Conservation (phyloP, 176 grass and related monocot genomes). For the Juncus effusus region DNA sequence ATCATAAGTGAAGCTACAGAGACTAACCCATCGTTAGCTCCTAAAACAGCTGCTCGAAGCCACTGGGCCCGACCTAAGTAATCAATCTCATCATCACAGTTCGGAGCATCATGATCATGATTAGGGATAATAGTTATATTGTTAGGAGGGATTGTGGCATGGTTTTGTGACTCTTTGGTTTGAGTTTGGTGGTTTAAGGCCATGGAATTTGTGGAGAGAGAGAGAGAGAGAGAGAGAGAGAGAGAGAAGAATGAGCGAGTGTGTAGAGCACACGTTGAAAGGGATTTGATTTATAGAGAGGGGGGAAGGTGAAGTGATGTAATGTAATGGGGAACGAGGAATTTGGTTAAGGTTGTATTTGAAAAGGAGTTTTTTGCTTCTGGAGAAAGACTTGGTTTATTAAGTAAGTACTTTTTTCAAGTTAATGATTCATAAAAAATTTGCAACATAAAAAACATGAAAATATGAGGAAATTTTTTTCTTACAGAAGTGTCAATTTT, state of each 20-base stretch:
- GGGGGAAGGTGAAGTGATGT: neutral
- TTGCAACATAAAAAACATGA: slow-evolving; percentile 12
- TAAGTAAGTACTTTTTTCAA: neutral
- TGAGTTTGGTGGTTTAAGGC: slow-evolving; percentile 16
- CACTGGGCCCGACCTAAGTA: slow-evolving; percentile 34
- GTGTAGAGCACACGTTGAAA: slow-evolving; percentile 27
- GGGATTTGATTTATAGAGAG: neutral
- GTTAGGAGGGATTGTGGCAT: neutral
- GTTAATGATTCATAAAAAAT: slow-evolving; percentile 3
- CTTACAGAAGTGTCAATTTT: neutral
- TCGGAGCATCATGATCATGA: neutral
- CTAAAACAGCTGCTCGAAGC: slow-evolving; percentile 45
- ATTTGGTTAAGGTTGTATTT: neutral
- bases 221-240: slow-evolving; percentile 1
- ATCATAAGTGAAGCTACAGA: slow-evolving; percentile 42
- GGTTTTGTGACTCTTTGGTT: slow-evolving; percentile 7
- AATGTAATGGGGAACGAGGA: slow-evolving; percentile 10
- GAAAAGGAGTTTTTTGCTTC: neutral
- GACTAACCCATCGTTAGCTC: slow-evolving; percentile 44
- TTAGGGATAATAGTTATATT: too few relatives aligned
- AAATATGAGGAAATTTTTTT: slow-evolving; percentile 5
- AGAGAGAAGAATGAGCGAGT: slow-evolving; percentile 15
- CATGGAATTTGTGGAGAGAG: slow-evolving; percentile 20
- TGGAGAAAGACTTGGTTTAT: slow-evolving; percentile 10
- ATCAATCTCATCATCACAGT: neutral